Base-by-base conservation (phyloP, 805 yeast genomes). In the Kodamaea leandrae region DNA sequence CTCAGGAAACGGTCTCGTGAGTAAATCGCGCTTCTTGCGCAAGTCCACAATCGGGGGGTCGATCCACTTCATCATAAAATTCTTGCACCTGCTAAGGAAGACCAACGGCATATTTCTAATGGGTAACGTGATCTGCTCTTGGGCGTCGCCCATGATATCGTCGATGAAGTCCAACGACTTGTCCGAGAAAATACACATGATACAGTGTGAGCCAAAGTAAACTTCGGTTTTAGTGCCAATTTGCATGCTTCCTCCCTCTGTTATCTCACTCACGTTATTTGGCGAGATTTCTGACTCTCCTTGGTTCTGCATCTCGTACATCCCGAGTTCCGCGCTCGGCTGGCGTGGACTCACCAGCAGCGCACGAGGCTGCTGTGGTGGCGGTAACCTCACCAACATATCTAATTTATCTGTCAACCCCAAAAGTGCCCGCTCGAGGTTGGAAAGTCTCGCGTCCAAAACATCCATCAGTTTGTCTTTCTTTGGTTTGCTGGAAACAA, bases 121-220 rank as follows among this genome's bases (percentile, higher is more conserved):
- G 9, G 69, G 68, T 5, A 46, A 37, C 7, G 60, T 39, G 10
- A 54, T 40, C 16, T 51, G 42, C 3, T 38, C 44, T 12, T 57
- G 47, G 2, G 49, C 54, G 1, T 54, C 50, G 1, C 60, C 58
- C 12, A 68, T 47, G 18, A 54, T 49, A 6, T 43, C 45, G 19
- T 52, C 53, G 27, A 68, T 59, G 64, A 65, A 66, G 18, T 50
- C 53, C 43, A 66, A 42, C 9, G 68, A 63, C 37, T 60, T 60
- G 12, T 55, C 52, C 2, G 71, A 64, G 35, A 66, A 60, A 4
- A 67, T 59, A 24, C 63, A 54, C 39, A 64, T 41, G 27, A 64
- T 55, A 12, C 72, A 65, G 42, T 68, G 73, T 19, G 61, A 50
- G 6, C 71, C 72, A 27, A 59, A 55, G 41, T 53, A 68, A 20